Conservation (phyloP, 176 grass and related monocot species). For the Saccharum spontaneum region DNA sequence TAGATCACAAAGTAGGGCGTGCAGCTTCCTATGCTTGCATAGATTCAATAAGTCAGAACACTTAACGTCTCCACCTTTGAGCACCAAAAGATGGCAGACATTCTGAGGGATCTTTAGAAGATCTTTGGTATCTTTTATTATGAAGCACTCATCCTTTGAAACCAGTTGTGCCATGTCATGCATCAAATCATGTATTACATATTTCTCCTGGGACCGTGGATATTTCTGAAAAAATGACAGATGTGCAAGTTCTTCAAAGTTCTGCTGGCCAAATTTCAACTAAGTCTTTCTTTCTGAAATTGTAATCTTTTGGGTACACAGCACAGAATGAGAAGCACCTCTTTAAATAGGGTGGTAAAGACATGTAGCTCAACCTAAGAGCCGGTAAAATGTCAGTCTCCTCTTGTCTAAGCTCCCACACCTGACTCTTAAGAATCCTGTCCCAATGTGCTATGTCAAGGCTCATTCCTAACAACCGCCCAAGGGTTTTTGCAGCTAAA, state of each 20-base stretch:
- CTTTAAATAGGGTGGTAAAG: constrained; percentile 42
- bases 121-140: neutral
- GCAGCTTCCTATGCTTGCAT: neutral
- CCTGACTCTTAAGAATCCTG: constrained; percentile 7
- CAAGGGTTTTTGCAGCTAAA: constrained; percentile 44
- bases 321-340: constrained; percentile 49
- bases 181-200: constrained; percentile 46
- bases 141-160: constrained; percentile 20
- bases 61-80: accelerated
- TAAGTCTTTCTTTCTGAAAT: neutral
- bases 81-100: neutral
- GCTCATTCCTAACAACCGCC: constrained; percentile 13
- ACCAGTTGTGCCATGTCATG: constrained; percentile 43
- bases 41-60: neutral
- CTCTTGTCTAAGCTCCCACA: constrained; percentile 32
- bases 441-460: constrained; percentile 13
- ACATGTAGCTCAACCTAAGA: constrained; percentile 52
- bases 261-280: neutral
- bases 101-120: neutral
- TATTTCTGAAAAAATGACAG: constrained; percentile 5
- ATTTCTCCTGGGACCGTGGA: neutral
- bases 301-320: constrained; percentile 35
- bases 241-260: constrained; percentile 4
- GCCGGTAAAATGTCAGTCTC: constrained; percentile 32
- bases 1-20: neutral